phyloP scores from a whole-genome alignment of 352 stramenopile genomes.

The Blastocystis sp. region DNA sequence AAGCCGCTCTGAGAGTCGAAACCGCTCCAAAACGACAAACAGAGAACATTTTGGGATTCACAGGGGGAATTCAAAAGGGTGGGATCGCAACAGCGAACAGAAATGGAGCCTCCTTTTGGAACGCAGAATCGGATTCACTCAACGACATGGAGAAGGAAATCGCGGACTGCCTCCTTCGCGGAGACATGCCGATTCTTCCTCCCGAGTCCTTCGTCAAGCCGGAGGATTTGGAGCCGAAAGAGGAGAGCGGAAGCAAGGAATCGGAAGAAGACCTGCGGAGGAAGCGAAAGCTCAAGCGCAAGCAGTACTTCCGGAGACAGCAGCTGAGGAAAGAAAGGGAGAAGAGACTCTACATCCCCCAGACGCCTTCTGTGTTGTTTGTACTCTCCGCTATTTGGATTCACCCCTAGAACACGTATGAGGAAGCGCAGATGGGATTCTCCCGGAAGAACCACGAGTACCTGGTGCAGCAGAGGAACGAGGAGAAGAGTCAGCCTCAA shows the following conservation, averaged over 20 bases:
- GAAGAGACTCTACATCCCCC: not conserved
- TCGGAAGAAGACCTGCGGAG: slow-evolving; percentile 2
- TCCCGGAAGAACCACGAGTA: slow-evolving; percentile 8
- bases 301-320: slow-evolving; percentile 20
- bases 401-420: slow-evolving; percentile 8
- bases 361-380: slow-evolving; percentile 5
- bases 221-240: not conserved
- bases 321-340: slow-evolving; percentile 30
- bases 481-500: too few relatives aligned
- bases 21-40: not conserved
- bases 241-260: not conserved
- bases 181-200: slow-evolving; percentile 36
- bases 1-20: not conserved
- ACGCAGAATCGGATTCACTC: not conserved
- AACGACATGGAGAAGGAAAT: slow-evolving; percentile 38
- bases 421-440: not conserved
- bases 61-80: not conserved
- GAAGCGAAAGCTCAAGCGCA: not conserved
- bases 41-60: not conserved
- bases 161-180: slow-evolving; percentile 27
- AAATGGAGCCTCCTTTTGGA: not conserved
- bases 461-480: not conserved
- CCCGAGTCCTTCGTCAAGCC: slow-evolving; percentile 23
- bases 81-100: not conserved
- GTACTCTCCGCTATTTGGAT: not conserved